Base-by-base conservation (phyloP, 2,329 filamentous ascomycete species). In the Sporothrix sp. region DNA sequence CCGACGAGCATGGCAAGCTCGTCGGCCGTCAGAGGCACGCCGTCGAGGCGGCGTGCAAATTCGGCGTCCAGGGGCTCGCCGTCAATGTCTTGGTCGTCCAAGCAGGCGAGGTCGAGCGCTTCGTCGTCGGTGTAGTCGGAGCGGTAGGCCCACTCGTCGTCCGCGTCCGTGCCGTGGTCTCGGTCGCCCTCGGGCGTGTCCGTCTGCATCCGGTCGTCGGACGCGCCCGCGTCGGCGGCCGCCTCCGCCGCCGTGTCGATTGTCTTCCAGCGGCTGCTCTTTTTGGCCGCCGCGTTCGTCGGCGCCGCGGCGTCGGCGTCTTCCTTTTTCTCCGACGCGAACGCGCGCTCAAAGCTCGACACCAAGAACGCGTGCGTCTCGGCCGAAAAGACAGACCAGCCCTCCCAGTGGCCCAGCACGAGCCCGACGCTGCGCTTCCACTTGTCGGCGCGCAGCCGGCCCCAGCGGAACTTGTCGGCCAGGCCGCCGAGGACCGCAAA, bases 371-470 rank as follows among this genome's bases (percentile, higher is more conserved):
- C 84, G 57, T 91, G 85, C 43, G 79, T 82, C 50, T 83, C 81
- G 27, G 80, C 78, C 1, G 85, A 82, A 58, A 95, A 95, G 1
- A 81, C 78, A 57, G 77, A 82, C 80, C 79, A 83, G 7, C 78
- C 75, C 57, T 83, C 80, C 80, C 87, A 93, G 32, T 88, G 68
- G 42, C 76, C 74, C 8, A 93, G 68, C 2, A 93, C 73, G 6
- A 81, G 73, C 3, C 76, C 75, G 35, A 93, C 73, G 59, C 84
- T 88, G 45, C 86, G 78, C 65, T 85, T 86, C 85, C 87, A 93
- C 66, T 91, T 90, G 55, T 93, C 87, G 3, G 83, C 82, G 18
- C 86, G 82, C 55, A 95, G 69, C 1, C 86, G 79, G 9, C 90
- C 90, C 88, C 89, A 95, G 39, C 75, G 74, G 20, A 85, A 68